Evolutionary conservation across 306 rosid genomes (phyloP), one percentile per base, ranked within the genome.

Genomic region (Trifolium fragiferum): DNA sequence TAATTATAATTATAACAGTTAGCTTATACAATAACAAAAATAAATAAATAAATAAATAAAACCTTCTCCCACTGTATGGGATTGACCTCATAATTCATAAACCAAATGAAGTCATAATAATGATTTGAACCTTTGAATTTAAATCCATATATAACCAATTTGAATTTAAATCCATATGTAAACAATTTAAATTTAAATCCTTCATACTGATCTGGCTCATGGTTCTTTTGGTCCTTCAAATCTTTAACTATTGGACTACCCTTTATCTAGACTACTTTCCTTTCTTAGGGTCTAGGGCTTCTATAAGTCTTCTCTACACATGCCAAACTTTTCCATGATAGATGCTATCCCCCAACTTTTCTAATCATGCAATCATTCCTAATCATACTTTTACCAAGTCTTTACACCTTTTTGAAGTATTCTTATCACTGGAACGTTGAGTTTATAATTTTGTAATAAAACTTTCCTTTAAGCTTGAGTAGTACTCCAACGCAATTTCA

Each of bases 141-240:
- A 27, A 27, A 27, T 27, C 32, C 67, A 61, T 61, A 61, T 8
- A 61, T 32, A 32, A 59, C 33, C 14, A 43, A 33, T 61, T 61
- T 61, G n/a, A 61, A 61, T 32, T 46, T 61, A 62, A 62, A 35
- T 44, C 50, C 50, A n/a, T n/a, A n/a, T n/a, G n/a, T n/a, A 32
- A 59, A 61, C 14, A 43, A 33, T 61, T 61, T 61, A 33, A 61
- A 61, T 32, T 46, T 61, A 62, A 62, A 35, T 44, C 50, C 50
- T 44, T 44, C 16, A 4, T 44, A 44, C 12, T 1, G 50, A 44
- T 44, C 13, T 12, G 50, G 7, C 50, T 44, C 50, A 44, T 13
- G 5, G 50, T 44, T 44, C 50, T 44, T 44, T 4, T 44, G 50
- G 50, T 44, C 16, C 16, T 40, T 40, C 44, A 13, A 12, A 44